Base-by-base conservation (phyloP, 176 grass and related monocot species). In the Avena insularis region DNA sequence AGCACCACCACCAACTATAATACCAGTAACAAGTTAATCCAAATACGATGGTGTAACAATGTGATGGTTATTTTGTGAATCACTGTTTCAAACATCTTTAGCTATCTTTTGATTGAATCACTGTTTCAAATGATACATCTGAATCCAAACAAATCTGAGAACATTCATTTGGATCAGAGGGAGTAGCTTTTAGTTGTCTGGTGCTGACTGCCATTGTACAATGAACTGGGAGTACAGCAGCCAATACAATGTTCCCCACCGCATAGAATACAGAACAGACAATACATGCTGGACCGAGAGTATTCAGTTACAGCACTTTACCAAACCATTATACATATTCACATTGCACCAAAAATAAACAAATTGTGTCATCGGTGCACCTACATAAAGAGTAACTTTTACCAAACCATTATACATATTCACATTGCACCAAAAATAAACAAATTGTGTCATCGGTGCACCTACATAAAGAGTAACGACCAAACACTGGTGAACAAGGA, bases 391-490 rank as follows among this genome's bases (percentile, higher is more conserved):
- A 29, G 49, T 56, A 61, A 50, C 9, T n/a, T 60, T 58, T 16
- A 59, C n/a, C 61, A 79, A 20, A 49, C 9, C n/a, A 78, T 5
- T 35, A 83, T 36, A 23, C 8, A 72, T 66, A 53, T 36, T 12
- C 20, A 83, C 6, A 71, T 9, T 29, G 15, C 23, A 88, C 29
- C 57, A 50, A 6, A 71, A 86, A 43, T 10, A 43, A 71, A 59
- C 0, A 75, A 65, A 64, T 31, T 46, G 55, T 20, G 17, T 8
- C 17, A 5, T 8, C 17, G 1, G 1, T 20, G 53, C 47, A 47
- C 53, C 47, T 65, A 25, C 53, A 51, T 29, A 15, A 16, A 51
- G 8, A 29, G 49, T 56, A 61, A 50, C 9, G 31, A 66, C 61
- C 68, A 15, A 49, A 46, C 27, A 82, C 9, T 68, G 79, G 8